A percentile compares a stretch with the other conserved stretches of the same genome.
These are phyloP conservation scores for Anisogramma anomala DNA, from an alignment of 2,329 filamentous ascomycete genomes.

Conservation along the genomic window DNA sequence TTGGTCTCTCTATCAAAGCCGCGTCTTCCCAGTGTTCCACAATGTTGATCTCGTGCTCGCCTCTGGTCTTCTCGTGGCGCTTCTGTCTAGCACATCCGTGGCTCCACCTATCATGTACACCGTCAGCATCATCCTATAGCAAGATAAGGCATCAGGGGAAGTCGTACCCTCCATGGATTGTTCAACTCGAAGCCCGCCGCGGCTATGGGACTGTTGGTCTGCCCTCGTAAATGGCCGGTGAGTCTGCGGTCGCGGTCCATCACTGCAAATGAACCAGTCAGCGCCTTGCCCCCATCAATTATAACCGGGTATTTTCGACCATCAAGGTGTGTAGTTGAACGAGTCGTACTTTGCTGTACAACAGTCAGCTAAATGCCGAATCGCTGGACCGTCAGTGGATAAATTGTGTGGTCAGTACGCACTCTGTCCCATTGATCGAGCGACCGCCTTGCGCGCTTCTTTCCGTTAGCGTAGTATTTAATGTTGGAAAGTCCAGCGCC, in stretches of 20 bases:
- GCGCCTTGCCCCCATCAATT: conserved; percentile 5
- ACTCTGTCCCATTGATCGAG: conserved; percentile 54
- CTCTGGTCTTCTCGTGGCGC: background rate
- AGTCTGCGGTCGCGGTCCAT: conserved; percentile 53
- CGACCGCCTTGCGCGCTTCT: conserved; percentile 48
- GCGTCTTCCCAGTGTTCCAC: conserved; percentile 1
- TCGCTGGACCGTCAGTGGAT: conserved; percentile 5
- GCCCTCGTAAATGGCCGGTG: conserved; percentile 47
- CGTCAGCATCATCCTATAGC: conserved; percentile 2
- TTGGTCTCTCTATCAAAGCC: background rate
- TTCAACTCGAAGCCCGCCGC: conserved; percentile 50
- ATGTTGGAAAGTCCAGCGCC: conserved; percentile 47
- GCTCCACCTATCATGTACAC: conserved; percentile 35
- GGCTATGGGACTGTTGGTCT: conserved; percentile 42
- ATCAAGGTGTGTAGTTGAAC: background rate
- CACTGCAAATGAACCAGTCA: conserved; percentile 32
- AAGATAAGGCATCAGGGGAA: background rate
- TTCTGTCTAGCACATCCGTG: conserved; percentile 33
- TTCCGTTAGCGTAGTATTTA: conserved; percentile 46
- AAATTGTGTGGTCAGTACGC: conserved; percentile 10
- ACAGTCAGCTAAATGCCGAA: conserved; percentile 15
- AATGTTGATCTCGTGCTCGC: background rate
- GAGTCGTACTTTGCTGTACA: conserved; percentile 41
- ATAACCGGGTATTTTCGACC: background rate
- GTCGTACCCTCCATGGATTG: conserved; percentile 51